Evolutionary conservation across 2,329 filamentous ascomycete genomes (phyloP), one percentile per base, ranked within the genome.

Genomic region (Xylariaceae sp.): DNA sequence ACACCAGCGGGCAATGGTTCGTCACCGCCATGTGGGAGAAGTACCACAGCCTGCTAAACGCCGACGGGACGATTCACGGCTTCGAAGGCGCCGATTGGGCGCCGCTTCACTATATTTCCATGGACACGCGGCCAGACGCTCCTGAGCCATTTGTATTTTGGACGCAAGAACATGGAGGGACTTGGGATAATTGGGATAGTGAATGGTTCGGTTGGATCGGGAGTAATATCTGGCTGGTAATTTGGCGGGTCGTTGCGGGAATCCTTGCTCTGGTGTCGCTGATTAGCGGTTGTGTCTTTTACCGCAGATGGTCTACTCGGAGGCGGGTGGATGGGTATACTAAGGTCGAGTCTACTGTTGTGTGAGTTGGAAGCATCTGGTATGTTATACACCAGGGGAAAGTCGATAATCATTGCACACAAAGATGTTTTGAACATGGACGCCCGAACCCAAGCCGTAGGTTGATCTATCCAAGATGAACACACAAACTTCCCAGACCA

Each of bases 11-110:
- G 2, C 85, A 86, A 8, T 74, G 88, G 55, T 89, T 86, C 71
- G 72, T 87, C 43, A 86, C 83, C 52, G 79, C 87, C 34, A 80
- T 88, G 57, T 89, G 86, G 86, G 80, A 86, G 63, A 78, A 86
- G 65, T 89, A 86, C 71, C 64, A 70, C 55, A 9, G 40, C 5
- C 47, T 57, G 26, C 54, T 67, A 16, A 37, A 49, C 12, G 19
- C 42, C 19, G 56, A 54, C 18, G 57, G 58, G 13, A 55, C 74
- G 1, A 43, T 64, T 15, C 26, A 26, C 7, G 61, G 61, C 3
- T 53, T 61, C 39, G 56, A 58, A 22, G 51, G 49, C 2, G 16
- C 19, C 19, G 49, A 40, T 29, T 63, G 55, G 54, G 44, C 49
- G 12, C 56, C 55, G 13, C 54, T 66, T 22, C 47, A 61, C 49